Conservation (phyloP, 2,329 filamentous ascomycete species). For the Hymenoscyphus linearis region DNA sequence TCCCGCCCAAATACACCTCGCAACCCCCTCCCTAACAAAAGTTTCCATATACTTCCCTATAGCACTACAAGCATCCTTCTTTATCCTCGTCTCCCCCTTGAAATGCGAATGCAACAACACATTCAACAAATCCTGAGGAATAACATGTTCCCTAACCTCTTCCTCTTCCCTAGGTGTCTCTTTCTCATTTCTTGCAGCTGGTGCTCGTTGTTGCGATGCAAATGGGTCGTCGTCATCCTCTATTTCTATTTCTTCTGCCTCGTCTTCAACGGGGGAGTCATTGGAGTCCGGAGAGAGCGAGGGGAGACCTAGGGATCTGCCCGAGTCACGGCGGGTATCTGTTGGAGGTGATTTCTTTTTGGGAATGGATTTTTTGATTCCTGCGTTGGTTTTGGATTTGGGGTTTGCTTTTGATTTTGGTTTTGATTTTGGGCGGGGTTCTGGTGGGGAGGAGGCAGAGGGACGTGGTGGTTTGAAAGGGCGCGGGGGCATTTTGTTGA, state of each 20-base stretch:
- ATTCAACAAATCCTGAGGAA: constrained; percentile 71
- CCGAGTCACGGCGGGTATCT: not conserved
- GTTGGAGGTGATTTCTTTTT: not conserved
- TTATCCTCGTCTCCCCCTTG: constrained; percentile 62
- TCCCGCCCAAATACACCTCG: constrained; percentile 64
- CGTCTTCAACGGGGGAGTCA: not conserved
- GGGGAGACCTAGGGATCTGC: not conserved
- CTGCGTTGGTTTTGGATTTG: constrained; percentile 9
- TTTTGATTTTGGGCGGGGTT: constrained; percentile 4
- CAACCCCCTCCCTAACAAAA: constrained; percentile 85
- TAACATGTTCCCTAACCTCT: constrained; percentile 29
- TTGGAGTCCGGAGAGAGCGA: constrained; percentile 2
- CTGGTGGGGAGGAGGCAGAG: constrained; percentile 5
- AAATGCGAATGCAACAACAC: constrained; percentile 78
- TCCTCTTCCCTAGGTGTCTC: constrained; percentile 2
- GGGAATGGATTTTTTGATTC: not conserved
- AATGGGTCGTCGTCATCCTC: constrained; percentile 12
- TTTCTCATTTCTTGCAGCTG: not conserved
- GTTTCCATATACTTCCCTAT: constrained; percentile 84
- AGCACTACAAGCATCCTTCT: constrained; percentile 69
- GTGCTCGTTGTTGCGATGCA: constrained; percentile 1
- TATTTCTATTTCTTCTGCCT: constrained; percentile 3
- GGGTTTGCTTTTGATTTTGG: constrained; percentile 5
- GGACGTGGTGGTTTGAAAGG: constrained; percentile 30
- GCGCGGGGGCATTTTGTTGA: constrained; percentile 28